These are phyloP conservation scores for Cordyceps pruinosa DNA, from an alignment of 2,329 filamentous ascomycete species.

Conservation along the genomic window DNA sequence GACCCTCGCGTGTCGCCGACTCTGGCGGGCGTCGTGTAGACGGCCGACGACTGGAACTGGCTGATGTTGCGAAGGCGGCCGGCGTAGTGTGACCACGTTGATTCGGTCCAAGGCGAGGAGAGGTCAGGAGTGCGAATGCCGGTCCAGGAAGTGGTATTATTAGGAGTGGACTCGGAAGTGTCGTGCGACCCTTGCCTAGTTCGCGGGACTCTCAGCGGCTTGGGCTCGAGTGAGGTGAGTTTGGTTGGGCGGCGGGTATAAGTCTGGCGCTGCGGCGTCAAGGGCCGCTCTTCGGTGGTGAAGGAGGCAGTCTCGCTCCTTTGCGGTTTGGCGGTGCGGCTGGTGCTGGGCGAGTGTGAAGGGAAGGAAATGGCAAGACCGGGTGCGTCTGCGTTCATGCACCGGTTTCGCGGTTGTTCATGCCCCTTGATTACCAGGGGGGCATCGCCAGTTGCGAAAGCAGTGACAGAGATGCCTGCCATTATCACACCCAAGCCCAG, in stretches of 20 bases:
- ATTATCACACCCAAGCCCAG: slow-evolving; percentile 2
- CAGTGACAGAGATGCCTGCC: slow-evolving; percentile 7
- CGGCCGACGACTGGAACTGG: neutral
- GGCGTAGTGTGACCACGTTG: slow-evolving; percentile 16
- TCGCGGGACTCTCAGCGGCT: neutral
- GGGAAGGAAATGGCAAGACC: slow-evolving; percentile 3
- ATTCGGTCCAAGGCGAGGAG: slow-evolving; percentile 21
- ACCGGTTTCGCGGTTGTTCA: slow-evolving; percentile 5
- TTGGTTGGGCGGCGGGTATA: neutral
- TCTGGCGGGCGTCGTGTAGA: slow-evolving; percentile 10
- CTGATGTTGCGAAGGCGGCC: slow-evolving; percentile 8
- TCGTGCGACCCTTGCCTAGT: slow-evolving; percentile 11
- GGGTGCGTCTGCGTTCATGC: neutral
- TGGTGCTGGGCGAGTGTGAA: neutral
- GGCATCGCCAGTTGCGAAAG: slow-evolving; percentile 1
- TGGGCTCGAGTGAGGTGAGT: slow-evolving; percentile 4
- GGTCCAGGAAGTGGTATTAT: slow-evolving; percentile 5
- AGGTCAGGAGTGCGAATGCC: slow-evolving; percentile 4
- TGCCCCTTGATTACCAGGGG: slow-evolving; percentile 7
- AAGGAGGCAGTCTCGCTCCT: neutral
- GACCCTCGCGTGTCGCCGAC: slow-evolving; percentile 2
- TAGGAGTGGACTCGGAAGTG: neutral
- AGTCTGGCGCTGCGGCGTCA: neutral
- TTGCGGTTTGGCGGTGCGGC: neutral
- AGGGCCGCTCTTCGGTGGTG: neutral